Percentiles rank a stretch among this genome's conserved stretches.
Conservation (phyloP, 1,139 yeast species). For the Blastobotrys malaysiensis region DNA sequence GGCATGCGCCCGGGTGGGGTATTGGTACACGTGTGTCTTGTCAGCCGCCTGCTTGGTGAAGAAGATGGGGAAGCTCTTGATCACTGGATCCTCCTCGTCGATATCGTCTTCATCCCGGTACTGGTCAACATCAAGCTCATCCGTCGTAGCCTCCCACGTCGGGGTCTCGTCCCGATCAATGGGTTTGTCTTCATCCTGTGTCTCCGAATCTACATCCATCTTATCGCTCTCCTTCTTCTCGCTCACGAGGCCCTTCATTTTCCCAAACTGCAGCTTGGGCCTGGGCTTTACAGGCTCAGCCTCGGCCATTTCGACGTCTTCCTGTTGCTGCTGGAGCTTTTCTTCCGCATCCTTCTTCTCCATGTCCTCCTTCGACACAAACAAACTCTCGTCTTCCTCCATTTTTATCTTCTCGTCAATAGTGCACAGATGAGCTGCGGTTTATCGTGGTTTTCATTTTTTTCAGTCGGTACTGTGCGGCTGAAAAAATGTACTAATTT, state of each 20-base stretch:
- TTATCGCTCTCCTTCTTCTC: slow-evolving; percentile 2
- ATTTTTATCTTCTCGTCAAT: not conserved
- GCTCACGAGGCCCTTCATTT: not conserved
- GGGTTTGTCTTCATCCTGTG: not conserved
- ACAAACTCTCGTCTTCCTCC: slow-evolving; percentile 14
- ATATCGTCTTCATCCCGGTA: slow-evolving; percentile 4
- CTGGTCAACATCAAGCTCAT: not conserved
- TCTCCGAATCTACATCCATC: not conserved
- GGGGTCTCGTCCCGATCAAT: not conserved
- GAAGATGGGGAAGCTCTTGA: slow-evolving; percentile 68
- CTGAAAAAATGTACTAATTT: not conserved
- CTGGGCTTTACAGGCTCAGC: not conserved
- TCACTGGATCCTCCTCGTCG: slow-evolving; percentile 62
- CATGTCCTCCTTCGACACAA: slow-evolving; percentile 12
- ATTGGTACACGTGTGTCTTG: slow-evolving; percentile 53
- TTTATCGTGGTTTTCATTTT: not conserved
- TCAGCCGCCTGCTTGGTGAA: slow-evolving; percentile 33
- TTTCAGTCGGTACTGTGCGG: not conserved
- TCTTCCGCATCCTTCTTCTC: slow-evolving; percentile 8
- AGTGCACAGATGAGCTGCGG: not conserved
- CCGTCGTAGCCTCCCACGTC: not conserved
- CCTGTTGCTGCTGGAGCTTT: slow-evolving; percentile 1
- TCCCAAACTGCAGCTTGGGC: not conserved
- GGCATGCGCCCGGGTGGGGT: slow-evolving; percentile 59
- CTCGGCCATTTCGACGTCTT: not conserved